Evolutionary conservation across 73 alveolate genomes (phyloP), one percentile per base, ranked within the genome.

Genomic region (Paramecium tetraurelia): DNA sequence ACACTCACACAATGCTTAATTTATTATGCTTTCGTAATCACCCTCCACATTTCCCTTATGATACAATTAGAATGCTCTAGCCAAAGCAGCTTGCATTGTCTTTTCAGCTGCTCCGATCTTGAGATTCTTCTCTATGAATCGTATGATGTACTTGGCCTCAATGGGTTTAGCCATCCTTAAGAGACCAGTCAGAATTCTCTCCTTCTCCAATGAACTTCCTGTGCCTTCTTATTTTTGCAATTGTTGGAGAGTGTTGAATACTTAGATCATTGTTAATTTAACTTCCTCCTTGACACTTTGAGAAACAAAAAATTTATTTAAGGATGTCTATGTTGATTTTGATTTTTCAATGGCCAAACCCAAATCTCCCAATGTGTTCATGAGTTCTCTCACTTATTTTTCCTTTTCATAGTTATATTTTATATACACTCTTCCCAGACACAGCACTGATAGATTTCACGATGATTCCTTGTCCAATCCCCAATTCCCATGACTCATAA

Each of bases 41-140:
- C 85, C 86, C 33, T 95, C 95, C 29, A 96, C 86, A 63, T 87
- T 80, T 29, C 22, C 72, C 70, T 92, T 76, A 43, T 92, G 58
- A 48, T 43, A 41, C 27, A 86, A 31, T 33, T 89, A 83, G n/a
- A 97, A 93, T 1, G 99, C 98, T 59, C 99, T 87, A 10, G 99
- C 97, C 29, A 98, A 93, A 70, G 99, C 96, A 29, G 98, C 85
- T 59, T 96, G 85, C 89, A 98, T 95, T 22, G 99, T 98, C 80
- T 97, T 98, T 95, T 97, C 99, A 22, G 99, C 98, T 21, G 99
- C 99, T 18, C 99, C 99, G 57, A 97, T 98, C 93, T 97, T 97
- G 41, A 97, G 92, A 89, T 97, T 97, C 89, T 97, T 96, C 93
- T 98, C 96, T 7, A 98, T 93, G 90, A 98, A 97, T 85, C 99